Conservation (phyloP, 345 rosid species). For the Pistacia integerrima region DNA sequence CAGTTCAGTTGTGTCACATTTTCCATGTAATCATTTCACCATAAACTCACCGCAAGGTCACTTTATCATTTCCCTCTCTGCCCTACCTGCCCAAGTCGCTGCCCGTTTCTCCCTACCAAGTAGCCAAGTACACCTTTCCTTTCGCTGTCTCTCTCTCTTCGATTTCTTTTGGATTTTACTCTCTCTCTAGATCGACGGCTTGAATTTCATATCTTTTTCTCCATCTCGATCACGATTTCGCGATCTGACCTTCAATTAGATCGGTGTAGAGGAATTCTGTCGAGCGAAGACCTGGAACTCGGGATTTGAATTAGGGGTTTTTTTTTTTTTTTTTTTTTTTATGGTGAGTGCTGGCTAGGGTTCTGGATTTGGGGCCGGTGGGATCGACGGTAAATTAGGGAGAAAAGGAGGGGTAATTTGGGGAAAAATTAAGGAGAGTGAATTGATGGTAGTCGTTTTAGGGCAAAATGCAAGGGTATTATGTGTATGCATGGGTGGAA, state of each 20-base stretch:
- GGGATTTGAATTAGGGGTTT: neutral
- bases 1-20: constrained; percentile 1
- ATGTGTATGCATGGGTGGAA: constrained; percentile 26
- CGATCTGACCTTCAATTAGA: constrained; percentile 16
- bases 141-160: constrained; percentile 36
- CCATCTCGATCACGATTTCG: neutral
- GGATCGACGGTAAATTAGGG: neutral
- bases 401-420: neutral
- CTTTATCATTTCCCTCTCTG: constrained; percentile 7
- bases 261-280: neutral
- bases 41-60: constrained; percentile 34
- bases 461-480: constrained; percentile 34
- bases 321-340: too few relatives aligned
- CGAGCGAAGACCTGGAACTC: neutral
- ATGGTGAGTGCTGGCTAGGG: neutral
- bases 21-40: constrained; percentile 13
- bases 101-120: constrained; percentile 42
- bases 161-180: constrained; percentile 8
- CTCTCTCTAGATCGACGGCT: constrained; percentile 20
- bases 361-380: neutral
- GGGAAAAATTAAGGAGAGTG: neutral
- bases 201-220: neutral
- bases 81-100: constrained; percentile 41
- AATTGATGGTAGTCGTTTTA: constrained; percentile 28
- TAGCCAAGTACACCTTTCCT: constrained; percentile 36